These are phyloP conservation scores for Botrytis squamosa DNA, from an alignment of 2,329 filamentous ascomycete genomes.

Conservation along the genomic window DNA sequence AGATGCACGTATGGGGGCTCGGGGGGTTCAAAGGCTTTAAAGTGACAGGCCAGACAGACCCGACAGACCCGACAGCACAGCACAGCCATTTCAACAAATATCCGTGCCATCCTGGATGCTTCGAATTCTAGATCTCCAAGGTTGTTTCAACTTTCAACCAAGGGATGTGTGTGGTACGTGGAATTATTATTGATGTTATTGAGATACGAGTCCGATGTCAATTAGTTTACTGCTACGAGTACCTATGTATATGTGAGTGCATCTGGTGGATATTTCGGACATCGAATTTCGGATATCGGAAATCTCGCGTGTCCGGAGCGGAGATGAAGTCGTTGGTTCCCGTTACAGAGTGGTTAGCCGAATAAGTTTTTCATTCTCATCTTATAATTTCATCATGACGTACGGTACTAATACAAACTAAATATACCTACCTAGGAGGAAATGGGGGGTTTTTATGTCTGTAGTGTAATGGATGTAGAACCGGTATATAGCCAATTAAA, in stretches of 20 bases:
- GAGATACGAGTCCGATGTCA: no score
- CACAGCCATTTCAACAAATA: background rate
- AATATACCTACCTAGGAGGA: no score
- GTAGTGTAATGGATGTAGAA: no score
- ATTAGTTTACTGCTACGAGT: no score
- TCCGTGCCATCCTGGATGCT: background rate
- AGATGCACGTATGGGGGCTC: constrained; percentile 1
- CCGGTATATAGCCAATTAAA: no score
- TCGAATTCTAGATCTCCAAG: background rate
- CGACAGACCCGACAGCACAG: background rate
- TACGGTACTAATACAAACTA: background rate
- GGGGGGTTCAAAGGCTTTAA: background rate
- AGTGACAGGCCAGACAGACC: background rate
- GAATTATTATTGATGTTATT: background rate
- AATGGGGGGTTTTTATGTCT: no score
- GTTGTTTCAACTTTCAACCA: background rate
- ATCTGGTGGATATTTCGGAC: background rate
- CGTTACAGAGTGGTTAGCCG: background rate
- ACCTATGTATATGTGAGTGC: no score
- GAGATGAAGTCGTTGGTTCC: background rate
- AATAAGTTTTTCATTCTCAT: no score
- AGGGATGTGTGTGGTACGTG: background rate
- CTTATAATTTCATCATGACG: no score
- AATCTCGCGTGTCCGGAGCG: background rate
- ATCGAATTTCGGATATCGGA: background rate